Evolutionary conservation across 768 basidiomycete genomes (phyloP).

Genomic region (Xerocomellus intermedius): DNA sequence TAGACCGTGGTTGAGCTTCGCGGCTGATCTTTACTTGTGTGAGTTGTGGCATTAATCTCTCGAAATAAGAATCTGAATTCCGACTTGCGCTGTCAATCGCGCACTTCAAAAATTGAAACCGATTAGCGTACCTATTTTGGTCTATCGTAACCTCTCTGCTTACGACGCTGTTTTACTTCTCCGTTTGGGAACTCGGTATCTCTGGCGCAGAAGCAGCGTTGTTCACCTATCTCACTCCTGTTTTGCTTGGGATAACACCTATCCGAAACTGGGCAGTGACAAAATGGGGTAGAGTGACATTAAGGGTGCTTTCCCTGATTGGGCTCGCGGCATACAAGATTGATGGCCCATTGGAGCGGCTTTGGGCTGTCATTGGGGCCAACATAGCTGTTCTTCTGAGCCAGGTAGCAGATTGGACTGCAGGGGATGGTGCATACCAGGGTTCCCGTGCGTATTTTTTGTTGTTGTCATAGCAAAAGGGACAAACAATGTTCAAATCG

Average conservation of each 20-base stretch:
- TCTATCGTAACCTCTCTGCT: constrained; percentile 77
- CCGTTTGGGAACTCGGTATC: constrained; percentile 85
- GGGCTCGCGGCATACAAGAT: constrained; percentile 55
- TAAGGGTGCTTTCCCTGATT: constrained; percentile 49
- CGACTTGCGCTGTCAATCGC: background rate
- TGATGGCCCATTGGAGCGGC: constrained; percentile 50
- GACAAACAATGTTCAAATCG: background rate
- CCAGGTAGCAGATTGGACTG: constrained; percentile 54
- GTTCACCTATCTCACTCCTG: constrained; percentile 67
- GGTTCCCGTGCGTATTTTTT: constrained; percentile 42
- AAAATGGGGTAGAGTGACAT: constrained; percentile 44
- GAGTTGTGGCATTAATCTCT: background rate
- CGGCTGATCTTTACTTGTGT: constrained; percentile 60
- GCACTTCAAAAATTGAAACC: background rate
- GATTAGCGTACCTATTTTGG: constrained; percentile 75
- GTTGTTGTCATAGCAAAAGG: background rate
- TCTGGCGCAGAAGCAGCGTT: constrained; percentile 80
- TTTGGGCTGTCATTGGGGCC: constrained; percentile 56
- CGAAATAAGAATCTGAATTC: constrained; percentile 6
- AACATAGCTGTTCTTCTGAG: constrained; percentile 50
- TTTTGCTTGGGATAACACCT: constrained; percentile 49
- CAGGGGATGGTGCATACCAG: constrained; percentile 43
- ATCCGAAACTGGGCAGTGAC: constrained; percentile 48
- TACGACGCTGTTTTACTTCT: constrained; percentile 87
- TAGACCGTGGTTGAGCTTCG: constrained; percentile 33